Conservation (phyloP, 1,139 yeast species). For the Waltiozyma sp. region DNA sequence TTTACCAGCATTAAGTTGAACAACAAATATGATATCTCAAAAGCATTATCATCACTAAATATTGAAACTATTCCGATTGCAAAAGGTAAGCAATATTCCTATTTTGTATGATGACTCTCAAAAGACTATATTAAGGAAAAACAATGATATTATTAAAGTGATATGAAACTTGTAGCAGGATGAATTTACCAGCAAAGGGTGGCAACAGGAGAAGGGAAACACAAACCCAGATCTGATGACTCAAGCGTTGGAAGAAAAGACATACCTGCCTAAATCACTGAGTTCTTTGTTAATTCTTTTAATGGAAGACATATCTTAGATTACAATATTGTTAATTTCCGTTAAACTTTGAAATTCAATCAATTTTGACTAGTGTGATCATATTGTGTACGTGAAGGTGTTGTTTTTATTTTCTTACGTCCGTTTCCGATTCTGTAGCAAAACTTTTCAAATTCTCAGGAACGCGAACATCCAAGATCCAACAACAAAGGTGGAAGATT, state of each 20-base stretch:
- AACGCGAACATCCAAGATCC: not conserved
- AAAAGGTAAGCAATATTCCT: no score
- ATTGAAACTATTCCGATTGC: no score
- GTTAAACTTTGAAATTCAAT: not conserved
- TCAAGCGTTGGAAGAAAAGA: conserved; percentile 14
- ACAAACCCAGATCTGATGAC: not conserved
- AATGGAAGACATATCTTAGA: conserved; percentile 49
- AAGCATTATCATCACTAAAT: no score
- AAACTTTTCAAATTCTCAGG: conserved; percentile 1
- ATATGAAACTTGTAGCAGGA: not conserved
- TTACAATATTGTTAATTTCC: not conserved
- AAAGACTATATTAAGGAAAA: no score
- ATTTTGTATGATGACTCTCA: no score
- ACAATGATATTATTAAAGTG: no score
- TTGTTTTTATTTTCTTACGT: not conserved
- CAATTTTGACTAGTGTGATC: not conserved
- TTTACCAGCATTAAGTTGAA: no score
- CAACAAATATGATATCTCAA: no score
- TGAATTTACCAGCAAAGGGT: not conserved
- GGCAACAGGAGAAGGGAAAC: not conserved
- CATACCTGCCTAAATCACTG: conserved; percentile 88
- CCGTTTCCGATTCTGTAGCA: conserved; percentile 2
- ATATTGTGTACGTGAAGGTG: not conserved
- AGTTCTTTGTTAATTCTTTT: conserved; percentile 95
- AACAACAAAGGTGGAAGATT: not conserved